Evolutionary conservation across 345 rosid species (phyloP).

Genomic region (Murraya koenigii): DNA sequence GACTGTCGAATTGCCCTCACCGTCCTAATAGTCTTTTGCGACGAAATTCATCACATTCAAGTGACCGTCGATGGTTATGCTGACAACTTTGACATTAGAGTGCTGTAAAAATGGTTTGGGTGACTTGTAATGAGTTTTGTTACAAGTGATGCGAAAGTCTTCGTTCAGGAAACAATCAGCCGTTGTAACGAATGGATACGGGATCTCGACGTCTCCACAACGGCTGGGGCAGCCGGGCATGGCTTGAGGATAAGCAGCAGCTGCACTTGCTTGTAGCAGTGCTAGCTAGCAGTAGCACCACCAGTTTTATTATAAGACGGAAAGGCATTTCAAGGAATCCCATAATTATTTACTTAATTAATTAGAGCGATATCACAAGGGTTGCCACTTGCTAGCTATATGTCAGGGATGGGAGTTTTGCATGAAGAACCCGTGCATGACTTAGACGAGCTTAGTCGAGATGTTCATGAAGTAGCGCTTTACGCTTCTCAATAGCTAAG

Average conservation of each 20-base stretch:
- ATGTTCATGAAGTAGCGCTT: too few species aligned
- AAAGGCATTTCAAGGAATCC: too few species aligned
- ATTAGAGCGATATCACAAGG: too few species aligned
- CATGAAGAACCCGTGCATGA: too few species aligned
- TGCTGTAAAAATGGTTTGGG: background rate
- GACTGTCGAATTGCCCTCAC: background rate
- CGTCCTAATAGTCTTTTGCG: slow-evolving; percentile 2
- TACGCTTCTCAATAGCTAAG: too few species aligned
- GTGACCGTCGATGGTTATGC: slow-evolving; percentile 14
- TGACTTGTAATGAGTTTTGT: background rate
- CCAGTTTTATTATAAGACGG: too few species aligned
- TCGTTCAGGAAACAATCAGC: slow-evolving; percentile 26
- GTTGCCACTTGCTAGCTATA: too few species aligned
- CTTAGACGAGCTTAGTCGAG: too few species aligned
- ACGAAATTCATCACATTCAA: background rate
- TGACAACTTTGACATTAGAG: background rate
- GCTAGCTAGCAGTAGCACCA: too few species aligned
- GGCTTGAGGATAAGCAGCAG: background rate
- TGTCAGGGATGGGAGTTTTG: too few species aligned
- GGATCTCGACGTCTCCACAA: slow-evolving; percentile 33
- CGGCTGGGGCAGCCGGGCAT: slow-evolving; percentile 6
- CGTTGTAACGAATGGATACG: slow-evolving; percentile 46
- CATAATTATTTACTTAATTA: too few species aligned
- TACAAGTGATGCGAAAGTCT: slow-evolving; percentile 26
- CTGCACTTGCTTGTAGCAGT: background rate